Evolutionary conservation across 768 basidiomycete species (phyloP), one percentile per base, ranked within the genome.

Genomic region (Russula earlei): DNA sequence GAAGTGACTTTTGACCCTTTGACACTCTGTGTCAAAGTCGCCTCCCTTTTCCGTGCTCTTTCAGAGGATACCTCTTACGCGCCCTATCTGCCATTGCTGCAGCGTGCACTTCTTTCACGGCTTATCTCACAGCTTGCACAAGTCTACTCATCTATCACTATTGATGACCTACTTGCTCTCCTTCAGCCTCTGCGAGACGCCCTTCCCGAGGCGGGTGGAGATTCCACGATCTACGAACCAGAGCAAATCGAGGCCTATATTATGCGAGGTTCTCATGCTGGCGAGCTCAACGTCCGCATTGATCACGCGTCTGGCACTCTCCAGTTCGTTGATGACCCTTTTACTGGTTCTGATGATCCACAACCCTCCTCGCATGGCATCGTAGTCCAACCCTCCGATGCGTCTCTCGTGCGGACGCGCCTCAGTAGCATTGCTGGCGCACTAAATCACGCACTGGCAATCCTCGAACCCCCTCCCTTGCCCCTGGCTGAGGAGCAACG

Each of bases 1-100:
- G 92, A 96, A 72, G 86, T 87, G 40, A 86, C 90, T 6, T 95
- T 97, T 65, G 91, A 97, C 67, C 95, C 95, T 0, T 80, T 95
- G 60, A 84, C 82, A 0, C 84, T 96, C 56, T 91, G 90, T 68
- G 68, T 78, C 5, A 77, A 80, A 58, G 83, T 91, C 41, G 83
- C 88, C 4, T 90, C 92, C 10, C 75, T 97, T 58, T 80, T 98
- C 52, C 71, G 78, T 41, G 65, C 74, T 5, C 79, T 94, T 54
- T 69, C 72, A 19, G 53, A 70, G 5, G 79, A 82, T 43, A 69
- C 77, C 10, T 75, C 81, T 1, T 93, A 88, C 64, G 75, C 85
- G 0, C 82, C 85, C 1, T 97, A 96, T 71, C 80, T 93, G 20
- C 79, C 85, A n/a, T 87, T 93, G 55, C 81, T 98, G 57, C 85